Conservation (phyloP, 164 flowering plant species). For the Pachysandra terminalis region DNA sequence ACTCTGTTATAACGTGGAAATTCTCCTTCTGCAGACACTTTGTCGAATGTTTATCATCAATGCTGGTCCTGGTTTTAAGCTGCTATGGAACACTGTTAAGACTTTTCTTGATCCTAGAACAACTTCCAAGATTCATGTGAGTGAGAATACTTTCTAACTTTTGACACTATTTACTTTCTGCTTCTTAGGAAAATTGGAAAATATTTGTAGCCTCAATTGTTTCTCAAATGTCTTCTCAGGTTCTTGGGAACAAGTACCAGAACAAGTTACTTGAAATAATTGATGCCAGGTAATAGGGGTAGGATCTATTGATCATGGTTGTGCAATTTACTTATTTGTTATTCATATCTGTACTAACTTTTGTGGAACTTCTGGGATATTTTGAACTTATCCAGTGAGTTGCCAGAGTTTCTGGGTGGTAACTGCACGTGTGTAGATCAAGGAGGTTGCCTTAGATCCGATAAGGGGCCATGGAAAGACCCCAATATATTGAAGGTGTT, state of each 20-base stretch:
- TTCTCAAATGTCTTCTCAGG: slow-evolving; percentile 35
- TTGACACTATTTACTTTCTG: neutral
- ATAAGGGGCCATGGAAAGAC: slow-evolving; percentile 48
- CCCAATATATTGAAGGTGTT: slow-evolving; percentile 36
- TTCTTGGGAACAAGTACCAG: slow-evolving; percentile 85
- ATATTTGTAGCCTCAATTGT: slow-evolving; percentile 4
- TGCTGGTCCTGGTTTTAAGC: slow-evolving; percentile 95
- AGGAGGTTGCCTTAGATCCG: slow-evolving; percentile 41
- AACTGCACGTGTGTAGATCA: slow-evolving; percentile 36
- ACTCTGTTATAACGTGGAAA: slow-evolving; percentile 5
- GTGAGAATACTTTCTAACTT: slow-evolving; percentile 12
- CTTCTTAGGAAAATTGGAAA: neutral
- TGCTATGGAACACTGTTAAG: slow-evolving; percentile 85
- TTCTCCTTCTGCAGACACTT: slow-evolving; percentile 55
- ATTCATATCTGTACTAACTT: neutral
- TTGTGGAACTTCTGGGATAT: slow-evolving; percentile 1
- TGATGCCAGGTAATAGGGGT: slow-evolving; percentile 67
- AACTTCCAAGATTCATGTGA: slow-evolving; percentile 85
- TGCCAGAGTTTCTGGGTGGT: slow-evolving; percentile 55
- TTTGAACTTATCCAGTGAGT: slow-evolving; percentile 46
- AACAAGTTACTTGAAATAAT: slow-evolving; percentile 86
- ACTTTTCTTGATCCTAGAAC: slow-evolving; percentile 83
- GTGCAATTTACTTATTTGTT: neutral
- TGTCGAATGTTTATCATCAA: slow-evolving; percentile 87
- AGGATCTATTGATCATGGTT: neutral